A percentile compares a stretch with the other conserved stretches of the same genome.
Conservation (phyloP, 305 asterid genomes). For the Coffea humblotiana region DNA sequence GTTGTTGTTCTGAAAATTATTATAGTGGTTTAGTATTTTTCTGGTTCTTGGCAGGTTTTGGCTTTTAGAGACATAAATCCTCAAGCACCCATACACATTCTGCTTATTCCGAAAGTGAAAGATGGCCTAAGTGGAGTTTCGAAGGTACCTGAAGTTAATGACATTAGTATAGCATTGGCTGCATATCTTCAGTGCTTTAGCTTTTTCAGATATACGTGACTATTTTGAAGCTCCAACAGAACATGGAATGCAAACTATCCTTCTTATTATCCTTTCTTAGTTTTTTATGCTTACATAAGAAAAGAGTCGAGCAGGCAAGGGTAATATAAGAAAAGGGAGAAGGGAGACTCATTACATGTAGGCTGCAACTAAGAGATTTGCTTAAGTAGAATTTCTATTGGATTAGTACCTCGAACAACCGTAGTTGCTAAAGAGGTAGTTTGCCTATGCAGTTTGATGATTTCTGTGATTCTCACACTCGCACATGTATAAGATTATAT, state of each 20-base stretch:
- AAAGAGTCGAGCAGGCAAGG: neutral
- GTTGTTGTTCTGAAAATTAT: neutral
- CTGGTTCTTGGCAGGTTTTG: slow-evolving; percentile 55
- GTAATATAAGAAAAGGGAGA: neutral
- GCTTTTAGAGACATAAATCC: slow-evolving; percentile 92
- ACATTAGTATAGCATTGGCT: too few species aligned
- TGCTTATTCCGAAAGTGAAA: slow-evolving; percentile 76
- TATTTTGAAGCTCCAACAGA: neutral
- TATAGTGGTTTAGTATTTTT: neutral
- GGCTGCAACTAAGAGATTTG: neutral
- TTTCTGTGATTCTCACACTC: neutral
- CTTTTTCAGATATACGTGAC: neutral
- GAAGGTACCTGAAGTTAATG: slow-evolving; percentile 37
- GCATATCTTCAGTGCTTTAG: neutral
- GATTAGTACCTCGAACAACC: neutral
- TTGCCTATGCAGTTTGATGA: neutral
- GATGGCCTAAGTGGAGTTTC: slow-evolving; percentile 68
- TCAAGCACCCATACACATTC: slow-evolving; percentile 79
- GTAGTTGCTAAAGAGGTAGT: neutral
- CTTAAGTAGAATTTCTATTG: neutral
- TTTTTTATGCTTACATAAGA: neutral
- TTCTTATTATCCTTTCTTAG: neutral
- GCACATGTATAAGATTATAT: neutral
- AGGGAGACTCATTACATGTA: neutral
- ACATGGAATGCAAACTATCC: neutral